Percentiles rank a stretch among this genome's conserved stretches.
Evolutionary conservation across 345 rosid genomes (phyloP).

Genomic region (Lepidium sativum): DNA sequence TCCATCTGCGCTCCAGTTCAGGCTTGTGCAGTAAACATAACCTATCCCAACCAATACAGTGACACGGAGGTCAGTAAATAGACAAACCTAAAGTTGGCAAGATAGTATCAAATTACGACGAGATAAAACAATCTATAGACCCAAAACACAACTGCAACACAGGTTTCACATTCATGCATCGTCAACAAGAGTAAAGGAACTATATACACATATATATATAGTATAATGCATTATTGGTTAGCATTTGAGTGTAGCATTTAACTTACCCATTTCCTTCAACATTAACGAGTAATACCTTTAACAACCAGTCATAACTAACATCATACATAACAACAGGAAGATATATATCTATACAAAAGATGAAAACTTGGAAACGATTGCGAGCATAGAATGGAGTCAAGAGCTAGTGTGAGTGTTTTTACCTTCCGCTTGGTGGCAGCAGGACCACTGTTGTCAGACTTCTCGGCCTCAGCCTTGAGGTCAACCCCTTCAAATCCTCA

Average conservation of each 20-base stretch:
- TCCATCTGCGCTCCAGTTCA: constrained; percentile 94
- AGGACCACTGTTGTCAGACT: constrained; percentile 45
- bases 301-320: not conserved
- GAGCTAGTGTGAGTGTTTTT: constrained; percentile 7
- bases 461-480: constrained; percentile 92
- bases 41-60: constrained; percentile 33
- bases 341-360: too few relatives aligned
- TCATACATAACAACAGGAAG: not conserved
- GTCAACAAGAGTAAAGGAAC: not conserved
- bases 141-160: too few relatives aligned
- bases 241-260: not conserved
- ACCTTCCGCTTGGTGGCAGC: constrained; percentile 45
- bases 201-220: not conserved
- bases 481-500: constrained; percentile 96
- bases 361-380: too few relatives aligned
- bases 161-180: too few relatives aligned
- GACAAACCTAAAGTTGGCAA: not conserved
- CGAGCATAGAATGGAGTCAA: too few relatives aligned
- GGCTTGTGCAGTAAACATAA: constrained; percentile 80
- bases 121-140: not conserved
- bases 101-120: not conserved
- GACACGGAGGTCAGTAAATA: not conserved
- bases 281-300: not conserved
- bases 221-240: too few relatives aligned
- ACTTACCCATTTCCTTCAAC: not conserved